Evolutionary conservation across 2,329 filamentous ascomycete species (phyloP).

Genomic region (Grosmannia penicillata): DNA sequence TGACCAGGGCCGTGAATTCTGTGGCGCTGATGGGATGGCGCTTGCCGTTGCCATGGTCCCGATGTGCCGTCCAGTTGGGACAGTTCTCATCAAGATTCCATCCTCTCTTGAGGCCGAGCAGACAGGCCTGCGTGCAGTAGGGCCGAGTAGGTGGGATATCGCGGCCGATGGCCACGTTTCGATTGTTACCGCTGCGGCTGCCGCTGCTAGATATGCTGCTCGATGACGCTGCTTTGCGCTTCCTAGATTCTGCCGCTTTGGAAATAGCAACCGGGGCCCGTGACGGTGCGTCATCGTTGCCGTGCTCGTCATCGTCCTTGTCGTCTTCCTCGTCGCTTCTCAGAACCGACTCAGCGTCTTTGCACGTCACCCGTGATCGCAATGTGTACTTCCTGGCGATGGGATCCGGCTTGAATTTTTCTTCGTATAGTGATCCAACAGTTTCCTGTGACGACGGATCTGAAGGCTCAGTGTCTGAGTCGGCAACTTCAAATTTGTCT

Average conservation of each 20-base stretch:
- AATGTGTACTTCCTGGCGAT: neutral
- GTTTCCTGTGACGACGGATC: too few relatives aligned
- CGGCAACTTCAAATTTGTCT: neutral
- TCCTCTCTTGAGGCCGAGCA: slow-evolving; percentile 1
- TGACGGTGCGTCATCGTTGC: neutral
- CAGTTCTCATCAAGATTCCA: slow-evolving; percentile 2
- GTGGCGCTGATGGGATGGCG: neutral
- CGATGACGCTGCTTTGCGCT: neutral
- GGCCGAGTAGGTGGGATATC: neutral
- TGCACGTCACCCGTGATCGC: neutral
- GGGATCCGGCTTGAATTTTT: neutral
- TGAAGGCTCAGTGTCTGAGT: too few relatives aligned
- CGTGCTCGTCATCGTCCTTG: neutral
- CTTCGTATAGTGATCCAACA: too few relatives aligned
- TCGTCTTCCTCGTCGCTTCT: neutral
- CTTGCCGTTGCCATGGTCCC: neutral
- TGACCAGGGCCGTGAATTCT: neutral
- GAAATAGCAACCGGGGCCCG: too few relatives aligned
- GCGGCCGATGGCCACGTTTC: neutral
- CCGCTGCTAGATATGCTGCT: neutral
- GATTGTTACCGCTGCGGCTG: too few relatives aligned
- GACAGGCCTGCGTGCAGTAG: slow-evolving; percentile 5
- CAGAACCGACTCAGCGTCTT: neutral
- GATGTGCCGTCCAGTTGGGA: slow-evolving; percentile 3
- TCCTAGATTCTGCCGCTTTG: neutral